Conservation (phyloP, 2,329 filamentous ascomycete genomes). For the Arthrobotrys sinensis region DNA sequence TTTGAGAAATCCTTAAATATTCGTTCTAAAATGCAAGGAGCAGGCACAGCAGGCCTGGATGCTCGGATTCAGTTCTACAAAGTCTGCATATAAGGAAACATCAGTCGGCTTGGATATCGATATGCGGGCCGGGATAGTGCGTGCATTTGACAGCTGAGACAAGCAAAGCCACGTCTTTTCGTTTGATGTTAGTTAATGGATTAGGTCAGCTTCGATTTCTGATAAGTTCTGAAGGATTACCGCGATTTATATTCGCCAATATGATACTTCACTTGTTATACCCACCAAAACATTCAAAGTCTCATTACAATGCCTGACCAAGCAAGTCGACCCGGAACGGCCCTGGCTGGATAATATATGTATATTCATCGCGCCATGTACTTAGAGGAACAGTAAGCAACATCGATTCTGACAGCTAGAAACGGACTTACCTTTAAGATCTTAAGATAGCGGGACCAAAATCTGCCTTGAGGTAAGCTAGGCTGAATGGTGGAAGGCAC, state of each 20-base stretch:
- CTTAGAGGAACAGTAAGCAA: slow-evolving; percentile 15
- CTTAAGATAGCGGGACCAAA: background rate
- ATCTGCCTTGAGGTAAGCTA: slow-evolving; percentile 28
- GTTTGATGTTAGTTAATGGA: slow-evolving; percentile 8
- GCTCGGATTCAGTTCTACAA: too few species aligned
- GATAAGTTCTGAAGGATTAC: background rate
- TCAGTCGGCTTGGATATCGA: background rate
- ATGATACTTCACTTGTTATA: background rate
- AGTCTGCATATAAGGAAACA: background rate
- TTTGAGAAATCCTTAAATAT: too few species aligned
- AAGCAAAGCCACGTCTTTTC: slow-evolving; percentile 9
- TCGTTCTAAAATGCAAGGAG: too few species aligned
- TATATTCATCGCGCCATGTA: slow-evolving; percentile 25
- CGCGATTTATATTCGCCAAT: background rate
- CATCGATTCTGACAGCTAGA: slow-evolving; percentile 1
- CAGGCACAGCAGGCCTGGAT: too few species aligned
- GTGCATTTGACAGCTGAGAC: slow-evolving; percentile 18
- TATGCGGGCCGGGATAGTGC: slow-evolving; percentile 2
- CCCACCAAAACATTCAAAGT: slow-evolving; percentile 9
- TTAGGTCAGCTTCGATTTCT: slow-evolving; percentile 21
- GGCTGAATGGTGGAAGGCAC: slow-evolving; percentile 16
- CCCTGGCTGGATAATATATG: slow-evolving; percentile 1
- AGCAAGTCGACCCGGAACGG: background rate
- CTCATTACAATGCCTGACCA: background rate
- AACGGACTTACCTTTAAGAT: background rate